Base-by-base conservation (phyloP, 805 yeast genomes). In the Hanseniaspora vineae region DNA sequence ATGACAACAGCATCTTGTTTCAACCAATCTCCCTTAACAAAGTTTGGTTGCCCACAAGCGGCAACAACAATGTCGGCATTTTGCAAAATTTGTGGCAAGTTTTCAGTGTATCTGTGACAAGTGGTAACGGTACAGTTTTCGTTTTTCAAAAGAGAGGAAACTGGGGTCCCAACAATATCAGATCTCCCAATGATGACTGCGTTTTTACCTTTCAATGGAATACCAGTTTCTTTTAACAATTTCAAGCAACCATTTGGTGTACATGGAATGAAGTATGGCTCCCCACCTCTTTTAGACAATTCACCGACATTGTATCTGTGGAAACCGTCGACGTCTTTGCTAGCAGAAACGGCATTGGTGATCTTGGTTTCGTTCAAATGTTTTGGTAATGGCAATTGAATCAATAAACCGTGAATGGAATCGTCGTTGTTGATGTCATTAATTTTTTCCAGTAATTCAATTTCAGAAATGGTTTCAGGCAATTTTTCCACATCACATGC, bases 141-240 rank as follows among this genome's bases (percentile, higher is more conserved):
- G 61, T 78, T 77, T 57, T 77, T 80, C 58, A 84, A 69, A 61
- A 84, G 68, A 35, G 80, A 75, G 42, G 90, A 78, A 49, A 84
- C 77, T 39, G 95, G 95, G 47, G 80, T 76, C 51, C 95, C 95
- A 31, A 84, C 95, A 54, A 84, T 84, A 64, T 84, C 90, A 37
- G 89, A 81, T 66, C 95, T 75, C 44, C 95, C 95, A 52, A 84
- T 67, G 19, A 84, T 88, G 40, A 84, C 92, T n/a, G 89, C 90
- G 57, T 77, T 73, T 51, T 80, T 74, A 52, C 92, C 92, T 32
- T 67, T 60, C 43, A 84, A 60, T 9, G 67, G 63, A 19, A 81
- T 73, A 17, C 77, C 73, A 32, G 83, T 70, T 52, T 75, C 71
- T 53, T 76, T 66, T 50, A 84, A 67, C 52, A 84, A 67, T 57